Evolutionary conservation across 2,329 filamentous ascomycete species (phyloP), one percentile per base, ranked within the genome.

Genomic region (Pseudogymnoascus sp.): DNA sequence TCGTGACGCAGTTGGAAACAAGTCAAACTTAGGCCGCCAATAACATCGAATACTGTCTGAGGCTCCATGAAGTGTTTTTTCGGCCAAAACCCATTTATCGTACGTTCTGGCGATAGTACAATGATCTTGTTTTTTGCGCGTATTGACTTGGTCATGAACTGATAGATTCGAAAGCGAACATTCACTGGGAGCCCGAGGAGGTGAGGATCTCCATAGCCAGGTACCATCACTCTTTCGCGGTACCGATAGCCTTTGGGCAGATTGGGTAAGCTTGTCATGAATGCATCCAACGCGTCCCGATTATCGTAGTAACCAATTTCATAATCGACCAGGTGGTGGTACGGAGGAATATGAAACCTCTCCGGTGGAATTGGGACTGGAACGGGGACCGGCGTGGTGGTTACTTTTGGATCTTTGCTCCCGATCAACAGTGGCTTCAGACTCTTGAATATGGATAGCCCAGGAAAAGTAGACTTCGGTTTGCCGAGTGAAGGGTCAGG

Each of bases 1-100:
- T 73, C 72, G 14, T 67, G 18, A 1, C 72, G 67, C 35, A 73
- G 61, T 33, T 60, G 31, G 18, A 37, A n/a, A 23, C 56, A 60
- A 7, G 33, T 5, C 56, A 37, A 21, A 37, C 31, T 37, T 23
- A 60, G 56, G 12, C 33, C 5, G 6, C 56, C 16, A 12, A 60
- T 40, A 10, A 37, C n/a, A 10, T 28, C 11, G 11, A 60, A 23
- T n/a, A 60, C 5, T 11, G 18, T 11, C 4, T n/a, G 7, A 10
- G 56, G 56, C 11, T n/a, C 56, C n/a, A 38, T 60, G 33, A 60
- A 60, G 6, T 8, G 5, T 2, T 37, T n/a, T 7, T 37, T n/a
- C 3, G 31, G 31, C 56, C 56, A 60, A 7, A 37, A 60, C 12
- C 37, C 23, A 28, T 37, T 8, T 5, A 60, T 12, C 14, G 56